These are phyloP conservation scores for Beta macrorhiza DNA, from an alignment of 179 eudicot species.

Conservation along the genomic window DNA sequence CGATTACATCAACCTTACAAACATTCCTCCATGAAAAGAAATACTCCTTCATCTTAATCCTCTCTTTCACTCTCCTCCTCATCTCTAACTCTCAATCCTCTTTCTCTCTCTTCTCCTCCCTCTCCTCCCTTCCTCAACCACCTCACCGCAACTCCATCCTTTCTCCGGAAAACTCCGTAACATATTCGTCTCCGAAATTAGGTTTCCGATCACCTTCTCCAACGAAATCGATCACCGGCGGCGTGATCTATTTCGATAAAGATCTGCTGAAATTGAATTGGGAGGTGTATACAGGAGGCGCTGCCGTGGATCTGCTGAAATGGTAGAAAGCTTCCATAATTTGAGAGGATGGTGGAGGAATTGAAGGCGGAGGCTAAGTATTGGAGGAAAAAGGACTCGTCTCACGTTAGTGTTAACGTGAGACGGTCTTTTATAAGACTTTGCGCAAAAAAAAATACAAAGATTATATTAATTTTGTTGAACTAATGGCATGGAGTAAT, in stretches of 20 bases:
- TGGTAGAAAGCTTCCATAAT: too few relatives aligned
- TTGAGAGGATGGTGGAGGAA: too few relatives aligned
- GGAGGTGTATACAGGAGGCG: too few relatives aligned
- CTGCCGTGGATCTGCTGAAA: too few relatives aligned
- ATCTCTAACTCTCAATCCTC: constrained; percentile 43
- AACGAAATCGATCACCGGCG: neutral
- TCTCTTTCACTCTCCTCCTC: constrained; percentile 48
- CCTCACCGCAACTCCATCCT: neutral
- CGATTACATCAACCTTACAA: constrained; percentile 25
- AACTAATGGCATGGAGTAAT: too few relatives aligned
- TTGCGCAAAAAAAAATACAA: too few relatives aligned
- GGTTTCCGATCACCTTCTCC: neutral
- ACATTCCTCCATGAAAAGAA: constrained; percentile 44
- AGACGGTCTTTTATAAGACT: too few relatives aligned
- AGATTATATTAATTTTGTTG: too few relatives aligned
- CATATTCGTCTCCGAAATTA: neutral
- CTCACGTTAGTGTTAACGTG: too few relatives aligned
- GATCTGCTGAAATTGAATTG: constrained; percentile 27
- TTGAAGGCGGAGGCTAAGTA: too few relatives aligned
- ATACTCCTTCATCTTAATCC: constrained; percentile 58
- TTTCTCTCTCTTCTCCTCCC: constrained; percentile 29
- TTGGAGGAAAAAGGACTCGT: too few relatives aligned
- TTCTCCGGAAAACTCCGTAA: neutral
- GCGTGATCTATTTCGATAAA: constrained; percentile 23
- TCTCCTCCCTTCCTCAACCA: constrained; percentile 19